phyloP scores from a whole-genome alignment of 208 protist species.

The Leishmania amazonensis region DNA sequence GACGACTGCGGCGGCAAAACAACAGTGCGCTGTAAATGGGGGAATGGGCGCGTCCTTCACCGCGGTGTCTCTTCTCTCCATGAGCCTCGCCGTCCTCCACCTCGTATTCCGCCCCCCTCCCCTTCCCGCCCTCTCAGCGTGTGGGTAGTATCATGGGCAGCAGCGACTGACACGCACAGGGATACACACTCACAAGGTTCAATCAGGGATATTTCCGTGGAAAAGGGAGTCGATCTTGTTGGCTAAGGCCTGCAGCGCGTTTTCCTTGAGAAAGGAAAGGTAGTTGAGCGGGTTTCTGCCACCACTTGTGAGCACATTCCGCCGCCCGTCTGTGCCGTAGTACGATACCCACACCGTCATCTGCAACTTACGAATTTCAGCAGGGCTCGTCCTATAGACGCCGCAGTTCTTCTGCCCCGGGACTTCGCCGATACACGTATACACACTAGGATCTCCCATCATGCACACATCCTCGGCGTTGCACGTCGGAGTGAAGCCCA shows the following conservation, averaged over 20 bases:
- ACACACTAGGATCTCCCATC: constrained; percentile 34
- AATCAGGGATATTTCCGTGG: constrained; percentile 16
- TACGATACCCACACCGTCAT: constrained; percentile 75
- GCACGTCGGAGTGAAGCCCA: constrained; percentile 83
- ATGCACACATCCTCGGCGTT: constrained; percentile 50
- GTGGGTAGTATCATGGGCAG: not conserved
- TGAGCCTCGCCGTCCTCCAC: not conserved
- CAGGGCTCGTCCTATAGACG: constrained; percentile 36
- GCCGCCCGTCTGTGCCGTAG: constrained; percentile 71
- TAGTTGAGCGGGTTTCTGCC: constrained; percentile 76
- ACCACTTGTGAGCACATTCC: constrained; percentile 54
- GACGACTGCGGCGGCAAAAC: not conserved
- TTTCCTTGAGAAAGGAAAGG: constrained; percentile 36
- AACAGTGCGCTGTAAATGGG: not conserved
- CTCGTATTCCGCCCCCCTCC: not conserved
- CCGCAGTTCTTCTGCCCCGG: constrained; percentile 79
- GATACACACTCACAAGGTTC: not conserved
- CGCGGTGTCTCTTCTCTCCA: not conserved
- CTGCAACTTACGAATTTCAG: constrained; percentile 14
- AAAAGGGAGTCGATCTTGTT: constrained; percentile 33
- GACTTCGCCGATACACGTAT: constrained; percentile 64
- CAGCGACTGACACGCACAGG: not conserved
- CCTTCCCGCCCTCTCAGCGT: not conserved
- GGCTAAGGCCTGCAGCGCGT: constrained; percentile 32
- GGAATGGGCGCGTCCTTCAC: not conserved